Percentiles rank a stretch among this genome's conserved stretches.
Evolutionary conservation across 257 asterid genomes (phyloP).

Genomic region (Henckelia pumila): DNA sequence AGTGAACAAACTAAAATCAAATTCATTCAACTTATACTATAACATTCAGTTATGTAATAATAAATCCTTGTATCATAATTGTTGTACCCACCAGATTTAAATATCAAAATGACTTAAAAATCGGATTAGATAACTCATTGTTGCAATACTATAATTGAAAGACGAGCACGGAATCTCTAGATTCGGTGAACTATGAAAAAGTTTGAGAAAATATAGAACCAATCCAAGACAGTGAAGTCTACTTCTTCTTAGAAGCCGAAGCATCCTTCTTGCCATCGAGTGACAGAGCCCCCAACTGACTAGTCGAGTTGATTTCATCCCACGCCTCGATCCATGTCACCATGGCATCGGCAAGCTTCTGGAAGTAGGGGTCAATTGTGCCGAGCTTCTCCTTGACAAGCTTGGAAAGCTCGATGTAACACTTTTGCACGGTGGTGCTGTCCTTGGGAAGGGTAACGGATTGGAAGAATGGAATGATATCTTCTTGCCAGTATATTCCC

Average conservation of each 20-base stretch:
- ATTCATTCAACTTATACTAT: background rate
- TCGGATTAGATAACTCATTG: constrained; percentile 27
- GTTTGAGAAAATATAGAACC: background rate
- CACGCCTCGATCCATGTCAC: constrained; percentile 69
- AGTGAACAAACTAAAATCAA: too few relatives aligned
- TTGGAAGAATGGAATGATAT: constrained; percentile 73
- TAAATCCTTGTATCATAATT: background rate
- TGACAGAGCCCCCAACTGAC: constrained; percentile 23
- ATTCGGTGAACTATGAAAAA: background rate
- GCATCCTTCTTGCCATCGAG: constrained; percentile 22
- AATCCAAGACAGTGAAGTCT: constrained; percentile 1
- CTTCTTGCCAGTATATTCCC: constrained; percentile 74
- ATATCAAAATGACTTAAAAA: constrained; percentile 26
- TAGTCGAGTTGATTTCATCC: constrained; percentile 53
- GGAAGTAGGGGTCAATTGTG: constrained; percentile 55
- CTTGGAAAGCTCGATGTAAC: constrained; percentile 71
- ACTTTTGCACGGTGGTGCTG: constrained; percentile 56
- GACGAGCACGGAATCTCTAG: constrained; percentile 6
- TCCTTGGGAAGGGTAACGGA: constrained; percentile 46
- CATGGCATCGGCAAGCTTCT: constrained; percentile 66
- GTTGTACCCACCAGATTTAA: constrained; percentile 13
- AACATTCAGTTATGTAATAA: background rate
- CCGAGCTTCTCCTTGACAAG: constrained; percentile 52
- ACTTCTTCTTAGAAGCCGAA: constrained; percentile 36
- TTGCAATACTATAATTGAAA: constrained; percentile 18